Evolutionary conservation across 1,284 basidiomycete species (phyloP), one percentile per base, ranked within the genome.

Genomic region (Polyporus tsugae): DNA sequence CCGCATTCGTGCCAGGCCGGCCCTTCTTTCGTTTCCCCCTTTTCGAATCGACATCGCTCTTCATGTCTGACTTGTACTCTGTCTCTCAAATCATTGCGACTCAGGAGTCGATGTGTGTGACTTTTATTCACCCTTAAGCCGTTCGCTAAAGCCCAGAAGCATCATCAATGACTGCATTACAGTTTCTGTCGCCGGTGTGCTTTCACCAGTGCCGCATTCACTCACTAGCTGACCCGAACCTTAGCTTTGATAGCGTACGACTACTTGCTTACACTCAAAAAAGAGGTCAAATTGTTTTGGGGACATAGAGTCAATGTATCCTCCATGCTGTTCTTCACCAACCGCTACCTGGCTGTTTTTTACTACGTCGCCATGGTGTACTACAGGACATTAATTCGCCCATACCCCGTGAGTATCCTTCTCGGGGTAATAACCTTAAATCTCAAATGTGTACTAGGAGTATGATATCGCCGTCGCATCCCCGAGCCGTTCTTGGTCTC

Each of bases 241-340:
- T 25, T 53, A 53, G 52, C 52, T 53, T 53, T 53, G 25, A 33
- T 53, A 53, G 52, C 52, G 10, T 53, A 29, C 6, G 52, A 53
- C 13, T 53, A 53, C 11, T 2, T 53, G 4, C 52, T 53, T 1
- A 53, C 52, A 4, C 6, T 53, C 25, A 11, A 25, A 53, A 10
- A 29, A 53, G 52, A 53, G 52, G 11, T 33, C 52, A 33, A 33
- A 6, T n/a, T 53, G 6, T 53, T 53, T 53, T 53, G 52, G 52
- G 29, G 52, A 6, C 52, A 6, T 17, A 53, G 15, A 53, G n/a
- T 53, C 25, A 53, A 53, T 29, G 25, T 10, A 6, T 53, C 52
- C 25, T 53, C 52, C 0, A 17, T 53, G 1, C 25, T 53, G 1
- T 53, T 53, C 52, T 53, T 33, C 13, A 4, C 52, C 11, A 29